Conservation (phyloP, 768 basidiomycete species). For the Floccularia luteovirens region DNA sequence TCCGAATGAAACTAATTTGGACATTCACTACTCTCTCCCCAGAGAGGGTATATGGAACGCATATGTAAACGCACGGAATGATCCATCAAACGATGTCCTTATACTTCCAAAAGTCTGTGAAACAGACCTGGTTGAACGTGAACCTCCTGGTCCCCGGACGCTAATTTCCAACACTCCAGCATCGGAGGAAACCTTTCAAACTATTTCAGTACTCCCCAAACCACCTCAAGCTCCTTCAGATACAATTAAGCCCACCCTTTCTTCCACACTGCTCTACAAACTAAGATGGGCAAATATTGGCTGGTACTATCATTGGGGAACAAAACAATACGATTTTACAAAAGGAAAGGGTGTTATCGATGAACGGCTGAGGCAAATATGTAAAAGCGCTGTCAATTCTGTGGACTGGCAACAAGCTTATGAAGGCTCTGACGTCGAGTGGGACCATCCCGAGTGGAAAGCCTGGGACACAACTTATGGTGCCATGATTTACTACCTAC, state of each 20-base stretch:
- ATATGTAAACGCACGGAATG: slow-evolving; percentile 28
- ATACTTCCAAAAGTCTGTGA: slow-evolving; percentile 40
- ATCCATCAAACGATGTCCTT: slow-evolving; percentile 19
- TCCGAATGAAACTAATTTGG: slow-evolving; percentile 88
- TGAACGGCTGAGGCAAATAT: slow-evolving; percentile 44
- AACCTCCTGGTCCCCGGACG: slow-evolving; percentile 46
- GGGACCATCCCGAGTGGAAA: slow-evolving; percentile 63
- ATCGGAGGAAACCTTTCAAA: slow-evolving; percentile 42
- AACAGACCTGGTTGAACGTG: slow-evolving; percentile 10
- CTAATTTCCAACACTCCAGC: slow-evolving; percentile 72
- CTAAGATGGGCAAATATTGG: slow-evolving; percentile 96
- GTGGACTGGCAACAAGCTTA: slow-evolving; percentile 74
- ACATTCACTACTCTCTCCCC: slow-evolving; percentile 80
- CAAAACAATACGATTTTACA: slow-evolving; percentile 89
- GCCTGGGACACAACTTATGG: slow-evolving; percentile 78
- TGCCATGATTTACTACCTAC: slow-evolving; percentile 15
- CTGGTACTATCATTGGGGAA: slow-evolving; percentile 95
- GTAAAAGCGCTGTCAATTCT: slow-evolving; percentile 48
- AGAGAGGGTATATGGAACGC: slow-evolving; percentile 71
- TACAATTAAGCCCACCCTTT: slow-evolving; percentile 38
- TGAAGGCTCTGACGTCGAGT: slow-evolving; percentile 26
- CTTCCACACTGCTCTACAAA: slow-evolving; percentile 60
- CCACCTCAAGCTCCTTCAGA: slow-evolving; percentile 59
- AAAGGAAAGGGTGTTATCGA: slow-evolving; percentile 61
- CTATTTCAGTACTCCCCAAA: slow-evolving; percentile 49